Conservation (phyloP, 805 yeast species). For the Candida glaebosa region DNA sequence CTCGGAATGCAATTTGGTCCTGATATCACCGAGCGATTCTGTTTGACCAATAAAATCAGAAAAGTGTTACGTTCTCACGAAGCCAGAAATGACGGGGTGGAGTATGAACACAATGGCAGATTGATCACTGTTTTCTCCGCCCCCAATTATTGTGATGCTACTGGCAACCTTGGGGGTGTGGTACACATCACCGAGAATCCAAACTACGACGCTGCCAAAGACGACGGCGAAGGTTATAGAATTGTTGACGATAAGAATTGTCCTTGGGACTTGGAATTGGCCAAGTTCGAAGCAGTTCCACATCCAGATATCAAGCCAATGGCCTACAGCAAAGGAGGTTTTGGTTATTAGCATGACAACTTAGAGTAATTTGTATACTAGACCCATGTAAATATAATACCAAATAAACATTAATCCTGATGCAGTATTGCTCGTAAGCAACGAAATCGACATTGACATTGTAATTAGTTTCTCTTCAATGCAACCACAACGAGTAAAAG, state of each 20-base stretch:
- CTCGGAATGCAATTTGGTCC: slow-evolving; percentile 97
- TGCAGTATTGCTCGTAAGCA: slow-evolving; percentile 1
- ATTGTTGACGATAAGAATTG: slow-evolving; percentile 33
- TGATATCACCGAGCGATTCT: slow-evolving; percentile 80
- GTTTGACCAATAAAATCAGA: slow-evolving; percentile 64
- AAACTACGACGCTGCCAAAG: slow-evolving; percentile 39
- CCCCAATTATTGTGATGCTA: slow-evolving; percentile 93
- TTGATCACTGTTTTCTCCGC: slow-evolving; percentile 96
- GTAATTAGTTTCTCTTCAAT: background rate
- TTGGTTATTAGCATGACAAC: slow-evolving; percentile 30
- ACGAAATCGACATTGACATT: background rate
- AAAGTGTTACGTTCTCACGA: slow-evolving; percentile 93
- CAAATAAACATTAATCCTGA: background rate
- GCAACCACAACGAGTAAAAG: slow-evolving; percentile 1
- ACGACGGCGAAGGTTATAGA: slow-evolving; percentile 41
- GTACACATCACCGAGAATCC: slow-evolving; percentile 60
- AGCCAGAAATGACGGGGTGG: slow-evolving; percentile 88
- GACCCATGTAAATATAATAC: slow-evolving; percentile 3
- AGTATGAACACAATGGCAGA: slow-evolving; percentile 80
- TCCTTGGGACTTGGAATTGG: slow-evolving; percentile 48
- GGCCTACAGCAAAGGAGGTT: slow-evolving; percentile 67
- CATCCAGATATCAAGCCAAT: slow-evolving; percentile 93
- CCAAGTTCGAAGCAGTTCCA: slow-evolving; percentile 73
- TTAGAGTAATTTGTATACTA: slow-evolving; percentile 36
- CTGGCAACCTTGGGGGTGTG: slow-evolving; percentile 88